Base-by-base conservation (phyloP, 2,329 filamentous ascomycete genomes). In the Helotiales sp. region DNA sequence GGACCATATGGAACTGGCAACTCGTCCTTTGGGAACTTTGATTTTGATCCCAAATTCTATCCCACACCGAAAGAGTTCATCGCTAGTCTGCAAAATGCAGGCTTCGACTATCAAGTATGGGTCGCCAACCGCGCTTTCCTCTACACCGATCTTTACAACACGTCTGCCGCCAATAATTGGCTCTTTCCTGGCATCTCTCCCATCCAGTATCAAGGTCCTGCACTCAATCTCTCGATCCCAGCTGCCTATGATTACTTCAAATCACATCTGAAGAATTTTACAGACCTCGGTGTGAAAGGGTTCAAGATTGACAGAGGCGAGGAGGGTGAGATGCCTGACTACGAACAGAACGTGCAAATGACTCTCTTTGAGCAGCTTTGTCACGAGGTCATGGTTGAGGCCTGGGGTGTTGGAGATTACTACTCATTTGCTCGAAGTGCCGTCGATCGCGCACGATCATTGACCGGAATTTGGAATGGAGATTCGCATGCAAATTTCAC, bases 241-340 rank as follows among this genome's bases (percentile, higher is more conserved):
- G 68, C 58, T 3, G 73, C 73, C 1, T 73, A 73, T 59, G 46
- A 64, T 13, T 75, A 73, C 59, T 70, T 73, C 59, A 63, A 69
- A n/a, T 49, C 66, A 9, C 61, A 63, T 34, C 55, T 75, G 5
- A 58, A 59, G 19, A 65, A 66, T 50, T 74, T 73, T 54, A 61
- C 72, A n/a, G 55, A 61, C 6, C 59, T 72, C 4, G 73, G 73
- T 12, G 69, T 73, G 9, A 70, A 68, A 40, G 73, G 73, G 6
- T 75, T 71, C 57, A 75, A 74, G 57, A 74, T 75, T 53, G 72
- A 75, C 42, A 67, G 72, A 25, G 72, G 73, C 24, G 73, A 75
- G 49, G 73, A 75, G 63, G 66, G 62, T n/a, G 73, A 74, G 58
- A 73, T 73, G 71, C 73, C 73, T 1, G 70, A 67, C 40, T 70